These are phyloP conservation scores for Erysimum cheiri DNA, from an alignment of 441 rosid genomes.

Conservation along the genomic window DNA sequence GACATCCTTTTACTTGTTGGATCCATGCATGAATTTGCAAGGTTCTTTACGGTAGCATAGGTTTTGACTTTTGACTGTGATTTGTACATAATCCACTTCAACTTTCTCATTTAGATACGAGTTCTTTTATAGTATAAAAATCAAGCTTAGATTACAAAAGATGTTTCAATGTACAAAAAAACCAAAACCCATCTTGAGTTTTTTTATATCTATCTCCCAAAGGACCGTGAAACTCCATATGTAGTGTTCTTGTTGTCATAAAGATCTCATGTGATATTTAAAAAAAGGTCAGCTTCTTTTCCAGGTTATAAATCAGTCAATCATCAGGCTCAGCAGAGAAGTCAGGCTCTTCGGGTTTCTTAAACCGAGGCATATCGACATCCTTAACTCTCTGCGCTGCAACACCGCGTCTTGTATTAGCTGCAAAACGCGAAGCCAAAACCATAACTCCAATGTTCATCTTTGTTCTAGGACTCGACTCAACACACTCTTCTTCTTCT, in stretches of 20 bases:
- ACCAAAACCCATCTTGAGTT: neutral
- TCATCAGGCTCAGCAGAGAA: conserved; percentile 70
- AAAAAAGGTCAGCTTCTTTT: conserved; percentile 15
- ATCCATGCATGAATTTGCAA: neutral
- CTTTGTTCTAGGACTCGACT: conserved; percentile 53
- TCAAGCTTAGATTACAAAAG: conserved; percentile 15
- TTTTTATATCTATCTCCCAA: conserved; percentile 4
- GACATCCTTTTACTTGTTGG: neutral
- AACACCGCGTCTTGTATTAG: conserved; percentile 88
- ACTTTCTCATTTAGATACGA: neutral
- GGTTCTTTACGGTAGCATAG: neutral
- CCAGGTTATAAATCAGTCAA: conserved; percentile 16
- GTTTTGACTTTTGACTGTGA: neutral
- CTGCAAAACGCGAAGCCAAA: conserved; percentile 88
- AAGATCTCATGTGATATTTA: neutral
- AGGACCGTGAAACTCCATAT: conserved; percentile 3
- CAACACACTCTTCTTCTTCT: conserved; percentile 38
- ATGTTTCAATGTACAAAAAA: conserved; percentile 31
- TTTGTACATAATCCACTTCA: neutral
- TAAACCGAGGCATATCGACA: conserved; percentile 69
- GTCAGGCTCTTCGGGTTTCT: conserved; percentile 92
- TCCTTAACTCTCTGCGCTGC: conserved; percentile 72
- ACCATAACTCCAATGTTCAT: conserved; percentile 76
- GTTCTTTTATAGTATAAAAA: neutral
- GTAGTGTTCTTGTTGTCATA: conserved; percentile 29